Evolutionary conservation across 2,329 filamentous ascomycete species (phyloP), one percentile per base, ranked within the genome.

Genomic region (Lasiodiplodia sp.): DNA sequence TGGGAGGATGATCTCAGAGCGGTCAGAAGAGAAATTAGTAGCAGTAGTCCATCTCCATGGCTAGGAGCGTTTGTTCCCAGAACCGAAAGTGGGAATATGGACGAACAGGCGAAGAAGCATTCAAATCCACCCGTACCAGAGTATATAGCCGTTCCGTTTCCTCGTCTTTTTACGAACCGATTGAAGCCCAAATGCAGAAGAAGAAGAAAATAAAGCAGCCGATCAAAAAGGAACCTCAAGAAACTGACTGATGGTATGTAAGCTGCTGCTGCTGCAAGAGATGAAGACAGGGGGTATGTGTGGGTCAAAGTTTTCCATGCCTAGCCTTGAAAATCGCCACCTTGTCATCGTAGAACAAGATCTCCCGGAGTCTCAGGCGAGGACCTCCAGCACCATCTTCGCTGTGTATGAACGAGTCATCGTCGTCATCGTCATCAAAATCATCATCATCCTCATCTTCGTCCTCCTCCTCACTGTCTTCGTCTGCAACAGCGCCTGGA

Each of bases 341-440:
- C 79, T 93, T 92, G 77, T 95, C 92, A 77, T 95, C 92, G 74
- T 93, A 94, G 79, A 93, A 95, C 71, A 94, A 79, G 71, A 96
- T 95, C 82, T 95, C 92, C 70, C 91, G 84, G 72, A 95, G 81
- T 67, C 88, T 85, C 69, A 94, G 84, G 71, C 85, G 85, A 37
- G 80, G 77, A 6, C 73, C 85, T 81, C 77, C 80, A 49, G 82
- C 78, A 18, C 83, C 80, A 6, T 82, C 81, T 23, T 85, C 44
- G 28, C 67, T 68, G 25, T 85, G 83, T 71, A 82, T 76, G 58
- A 84, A 83, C 4, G 84, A 85, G 47, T 84, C 82, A 67, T 83
- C 85, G 52, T 83, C 83, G 53, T 84, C 81, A 69, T 77, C 79
- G 12, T 76, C 75, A 63, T 74, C 76, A 62, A 70, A 77, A 6